These are phyloP conservation scores for Fusarium gaditjirri DNA, from an alignment of 2,329 filamentous ascomycete species.

Conservation along the genomic window DNA sequence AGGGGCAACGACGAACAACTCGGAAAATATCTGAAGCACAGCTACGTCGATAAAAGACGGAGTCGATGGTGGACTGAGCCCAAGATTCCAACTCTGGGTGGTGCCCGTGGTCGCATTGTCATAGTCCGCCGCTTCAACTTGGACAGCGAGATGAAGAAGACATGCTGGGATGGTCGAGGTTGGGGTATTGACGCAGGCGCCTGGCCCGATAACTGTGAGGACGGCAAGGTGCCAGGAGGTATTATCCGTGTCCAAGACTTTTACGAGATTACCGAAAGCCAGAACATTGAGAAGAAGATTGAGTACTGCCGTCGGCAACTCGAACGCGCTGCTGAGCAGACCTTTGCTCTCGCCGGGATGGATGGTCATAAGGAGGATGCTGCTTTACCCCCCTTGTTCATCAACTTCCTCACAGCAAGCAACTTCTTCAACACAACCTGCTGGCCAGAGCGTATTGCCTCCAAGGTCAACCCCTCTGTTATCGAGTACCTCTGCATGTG, in stretches of 20 bases:
- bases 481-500: constrained; percentile 69
- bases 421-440: constrained; percentile 94
- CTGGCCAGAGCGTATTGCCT: constrained; percentile 94
- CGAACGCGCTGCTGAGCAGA: constrained; percentile 71
- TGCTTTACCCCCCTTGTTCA: constrained; percentile 72
- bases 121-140: constrained; percentile 83
- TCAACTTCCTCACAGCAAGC: constrained; percentile 91
- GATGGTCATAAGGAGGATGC: constrained; percentile 42
- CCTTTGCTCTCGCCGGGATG: constrained; percentile 57
- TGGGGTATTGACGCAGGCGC: constrained; percentile 70
- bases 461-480: constrained; percentile 83
- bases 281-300: constrained; percentile 85
- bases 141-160: constrained; percentile 61
- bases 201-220: constrained; percentile 91
- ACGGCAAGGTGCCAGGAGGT: constrained; percentile 76
- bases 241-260: constrained; percentile 91
- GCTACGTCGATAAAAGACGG: constrained; percentile 70
- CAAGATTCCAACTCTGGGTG: constrained; percentile 79
- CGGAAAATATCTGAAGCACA: constrained; percentile 74
- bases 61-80: constrained; percentile 83
- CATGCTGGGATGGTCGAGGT: constrained; percentile 61
- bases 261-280: constrained; percentile 83
- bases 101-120: constrained; percentile 84
- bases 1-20: constrained; percentile 83
- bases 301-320: constrained; percentile 78